Percentiles rank a stretch among this genome's conserved stretches.
Evolutionary conservation across 2,329 filamentous ascomycete genomes (phyloP).

Genomic region (Sporothrix curviconia): DNA sequence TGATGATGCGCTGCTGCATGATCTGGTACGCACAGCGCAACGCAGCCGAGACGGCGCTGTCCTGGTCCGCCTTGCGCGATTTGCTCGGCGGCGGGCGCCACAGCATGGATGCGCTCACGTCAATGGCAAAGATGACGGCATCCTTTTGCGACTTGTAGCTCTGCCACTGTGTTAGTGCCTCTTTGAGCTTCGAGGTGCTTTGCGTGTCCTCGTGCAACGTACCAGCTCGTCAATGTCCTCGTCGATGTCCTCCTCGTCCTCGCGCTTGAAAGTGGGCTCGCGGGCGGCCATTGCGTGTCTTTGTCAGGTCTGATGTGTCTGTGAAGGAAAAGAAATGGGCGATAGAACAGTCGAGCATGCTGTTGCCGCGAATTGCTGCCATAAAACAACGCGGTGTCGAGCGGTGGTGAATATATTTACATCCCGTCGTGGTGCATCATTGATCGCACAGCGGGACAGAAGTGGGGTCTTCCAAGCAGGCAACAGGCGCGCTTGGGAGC

Average conservation of each 20-base stretch:
- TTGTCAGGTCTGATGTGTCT: not conserved
- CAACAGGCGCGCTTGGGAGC: constrained; percentile 1
- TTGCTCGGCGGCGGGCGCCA: constrained; percentile 55
- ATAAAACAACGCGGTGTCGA: no score
- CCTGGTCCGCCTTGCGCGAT: constrained; percentile 73
- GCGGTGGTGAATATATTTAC: no score
- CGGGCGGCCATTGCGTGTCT: constrained; percentile 29
- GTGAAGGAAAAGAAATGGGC: not conserved
- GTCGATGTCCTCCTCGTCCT: constrained; percentile 63
- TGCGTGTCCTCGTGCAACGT: constrained; percentile 4
- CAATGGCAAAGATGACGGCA: constrained; percentile 95
- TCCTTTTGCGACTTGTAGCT: constrained; percentile 90
- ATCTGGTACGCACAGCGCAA: constrained; percentile 90
- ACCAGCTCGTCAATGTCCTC: constrained; percentile 42
- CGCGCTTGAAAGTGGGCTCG: constrained; percentile 27
- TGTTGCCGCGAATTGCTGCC: not conserved
- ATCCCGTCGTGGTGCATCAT: not conserved
- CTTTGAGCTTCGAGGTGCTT: not conserved
- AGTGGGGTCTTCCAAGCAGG: constrained; percentile 1
- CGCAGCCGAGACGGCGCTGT: constrained; percentile 74
- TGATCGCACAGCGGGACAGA: no score
- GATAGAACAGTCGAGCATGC: not conserved
- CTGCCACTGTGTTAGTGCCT: constrained; percentile 55
- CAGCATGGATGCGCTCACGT: constrained; percentile 86
- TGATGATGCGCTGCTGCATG: constrained; percentile 98